Evolutionary conservation across 2,329 filamentous ascomycete genomes (phyloP), one percentile per base, ranked within the genome.

Genomic region (Clarireedia hainanense): DNA sequence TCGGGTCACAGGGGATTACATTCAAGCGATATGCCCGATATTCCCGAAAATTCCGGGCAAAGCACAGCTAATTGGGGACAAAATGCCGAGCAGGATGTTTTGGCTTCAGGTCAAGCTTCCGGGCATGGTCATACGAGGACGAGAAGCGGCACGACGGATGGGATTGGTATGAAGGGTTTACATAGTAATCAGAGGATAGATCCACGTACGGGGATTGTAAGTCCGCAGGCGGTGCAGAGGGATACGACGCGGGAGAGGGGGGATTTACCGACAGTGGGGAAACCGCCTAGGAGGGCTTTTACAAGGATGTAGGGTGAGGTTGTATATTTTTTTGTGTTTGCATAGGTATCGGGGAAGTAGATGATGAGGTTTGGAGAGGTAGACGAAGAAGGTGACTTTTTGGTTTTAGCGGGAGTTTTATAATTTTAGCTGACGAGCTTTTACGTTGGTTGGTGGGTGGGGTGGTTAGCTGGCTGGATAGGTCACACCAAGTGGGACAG

Each of bases 11-110:
- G 58, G 47, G 58, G 59, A 2, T 50, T 62, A 10, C 50, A 39
- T 2, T 34, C 51, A 1, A 53, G 39, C 59, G 76, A 74, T 7
- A 73, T 75, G 56, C 75, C 71, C 9, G 72, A 73, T 57, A 75
- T 77, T 26, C 74, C 74, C 0, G 75, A 77, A 56, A 57, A 60
- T 0, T 62, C 55, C 0, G 59, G 61, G 5, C 23, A 39, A 1
- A 62, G 58, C 45, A 55, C 52, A 6, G 52, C 49, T 15, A 61
- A 59, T 45, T 57, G 12, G 14, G 27, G 20, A 20, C 20, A 20
- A 20, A 20, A 20, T 20, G 20, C 20, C 3, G 20, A 20, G 1
- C 2, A 20, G 20, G 20, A 20, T 20, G 20, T 20, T 20, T 2
- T 20, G 20, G 20, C 20, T 20, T 20, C 20, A 20, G 20, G 20